Conservation (phyloP, 1,284 basidiomycete species). For the Cryptococcus jaspeensis region DNA sequence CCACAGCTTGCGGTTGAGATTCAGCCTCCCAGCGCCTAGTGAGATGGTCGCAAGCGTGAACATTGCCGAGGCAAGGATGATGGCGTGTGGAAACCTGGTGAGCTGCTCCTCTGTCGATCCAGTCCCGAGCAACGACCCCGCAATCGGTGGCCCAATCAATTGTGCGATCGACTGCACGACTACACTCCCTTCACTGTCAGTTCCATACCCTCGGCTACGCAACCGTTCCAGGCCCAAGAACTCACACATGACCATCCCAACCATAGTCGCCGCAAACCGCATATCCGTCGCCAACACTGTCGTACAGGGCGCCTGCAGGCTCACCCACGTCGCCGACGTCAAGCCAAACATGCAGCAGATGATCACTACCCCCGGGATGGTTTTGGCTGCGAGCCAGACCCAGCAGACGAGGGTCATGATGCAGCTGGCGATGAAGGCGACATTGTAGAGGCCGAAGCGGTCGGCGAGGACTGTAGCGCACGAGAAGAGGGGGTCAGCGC, state of each 20-base stretch:
- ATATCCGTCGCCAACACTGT: constrained; percentile 31
- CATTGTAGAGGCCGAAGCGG: constrained; percentile 34
- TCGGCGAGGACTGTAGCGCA: constrained; percentile 27
- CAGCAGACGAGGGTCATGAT: constrained; percentile 34
- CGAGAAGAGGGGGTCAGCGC: not conserved
- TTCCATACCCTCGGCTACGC: not conserved
- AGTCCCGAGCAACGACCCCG: constrained; percentile 38
- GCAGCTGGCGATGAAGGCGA: constrained; percentile 23
- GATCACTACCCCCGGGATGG: constrained; percentile 20
- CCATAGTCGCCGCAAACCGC: constrained; percentile 38
- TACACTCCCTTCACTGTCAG: constrained; percentile 11
- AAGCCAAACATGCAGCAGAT: constrained; percentile 39
- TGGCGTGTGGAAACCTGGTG: constrained; percentile 26
- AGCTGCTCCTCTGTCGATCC: constrained; percentile 24
- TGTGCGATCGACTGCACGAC: constrained; percentile 36
- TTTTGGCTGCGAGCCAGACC: constrained; percentile 33
- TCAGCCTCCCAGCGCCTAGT: constrained; percentile 16
- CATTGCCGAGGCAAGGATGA: constrained; percentile 29
- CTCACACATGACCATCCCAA: constrained; percentile 43
- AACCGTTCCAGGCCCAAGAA: not conserved
- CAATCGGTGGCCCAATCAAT: constrained; percentile 37
- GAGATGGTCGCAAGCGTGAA: constrained; percentile 14
- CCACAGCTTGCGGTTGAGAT: constrained; percentile 10
- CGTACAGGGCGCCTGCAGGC: constrained; percentile 38
- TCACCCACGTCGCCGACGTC: constrained; percentile 33